Percentiles rank a stretch among this genome's conserved stretches.
Evolutionary conservation across 805 yeast species (phyloP).

Genomic region (Jamesozyma lodderae): DNA sequence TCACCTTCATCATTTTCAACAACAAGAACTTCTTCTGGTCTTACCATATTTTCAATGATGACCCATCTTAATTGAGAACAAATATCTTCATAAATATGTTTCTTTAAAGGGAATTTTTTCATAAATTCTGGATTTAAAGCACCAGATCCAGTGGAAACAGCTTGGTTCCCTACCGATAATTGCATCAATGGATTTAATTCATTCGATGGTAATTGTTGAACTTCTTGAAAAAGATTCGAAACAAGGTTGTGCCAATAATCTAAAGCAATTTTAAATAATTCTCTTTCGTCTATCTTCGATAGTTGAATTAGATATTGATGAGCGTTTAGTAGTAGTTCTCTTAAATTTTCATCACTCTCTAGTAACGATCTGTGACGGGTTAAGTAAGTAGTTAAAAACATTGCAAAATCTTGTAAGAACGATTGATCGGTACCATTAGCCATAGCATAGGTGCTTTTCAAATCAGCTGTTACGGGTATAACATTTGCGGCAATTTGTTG

Average conservation of each 20-base stretch:
- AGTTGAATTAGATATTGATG: slow-evolving; percentile 76
- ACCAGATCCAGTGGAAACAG: slow-evolving; percentile 49
- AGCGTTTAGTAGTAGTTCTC: slow-evolving; percentile 56
- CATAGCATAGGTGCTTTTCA: slow-evolving; percentile 58
- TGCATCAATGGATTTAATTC: slow-evolving; percentile 74
- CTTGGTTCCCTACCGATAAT: slow-evolving; percentile 36
- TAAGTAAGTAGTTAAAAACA: slow-evolving; percentile 81
- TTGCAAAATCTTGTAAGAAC: slow-evolving; percentile 87
- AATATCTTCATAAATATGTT: slow-evolving; percentile 70
- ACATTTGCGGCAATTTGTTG: slow-evolving; percentile 54
- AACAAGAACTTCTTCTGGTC: slow-evolving; percentile 95
- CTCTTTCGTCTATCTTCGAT: slow-evolving; percentile 90
- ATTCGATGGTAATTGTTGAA: slow-evolving; percentile 64
- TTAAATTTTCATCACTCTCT: slow-evolving; percentile 46
- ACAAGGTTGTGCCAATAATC: slow-evolving; percentile 93
- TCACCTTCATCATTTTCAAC: slow-evolving; percentile 99
- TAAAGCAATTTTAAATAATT: slow-evolving; percentile 86
- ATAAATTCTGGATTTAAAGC: slow-evolving; percentile 78
- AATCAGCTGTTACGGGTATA: slow-evolving; percentile 64
- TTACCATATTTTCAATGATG: slow-evolving; percentile 95
- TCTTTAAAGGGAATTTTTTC: slow-evolving; percentile 74
- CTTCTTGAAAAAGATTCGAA: slow-evolving; percentile 72
- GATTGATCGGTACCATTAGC: slow-evolving; percentile 85
- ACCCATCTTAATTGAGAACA: slow-evolving; percentile 80
- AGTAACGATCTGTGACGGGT: slow-evolving; percentile 59